A percentile compares a stretch with the other conserved stretches of the same genome.
Evolutionary conservation across 306 rosid genomes (phyloP).

Genomic region (Medicago truncatula): DNA sequence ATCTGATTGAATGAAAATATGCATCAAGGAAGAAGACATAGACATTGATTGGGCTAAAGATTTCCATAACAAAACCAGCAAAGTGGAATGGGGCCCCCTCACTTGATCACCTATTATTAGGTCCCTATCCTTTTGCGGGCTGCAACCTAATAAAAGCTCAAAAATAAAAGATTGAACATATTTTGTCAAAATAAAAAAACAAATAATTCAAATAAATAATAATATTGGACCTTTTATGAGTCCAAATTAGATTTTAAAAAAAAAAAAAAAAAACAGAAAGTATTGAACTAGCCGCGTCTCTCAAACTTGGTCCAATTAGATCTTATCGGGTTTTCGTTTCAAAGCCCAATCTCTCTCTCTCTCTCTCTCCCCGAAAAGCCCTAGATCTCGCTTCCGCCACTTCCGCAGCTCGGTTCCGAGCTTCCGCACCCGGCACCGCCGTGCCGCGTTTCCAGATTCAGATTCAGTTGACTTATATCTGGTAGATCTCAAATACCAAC

Average conservation of each 20-base stretch:
- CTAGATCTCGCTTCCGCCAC: conserved; percentile 63
- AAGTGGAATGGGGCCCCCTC: too few species aligned
- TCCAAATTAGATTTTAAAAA: conserved; percentile 43
- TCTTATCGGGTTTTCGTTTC: conserved; percentile 58
- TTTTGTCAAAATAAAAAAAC: too few species aligned
- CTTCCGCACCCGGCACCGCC: conserved; percentile 2
- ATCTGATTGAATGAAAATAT: too few species aligned
- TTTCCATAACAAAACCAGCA: too few species aligned
- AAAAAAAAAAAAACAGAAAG: too few species aligned
- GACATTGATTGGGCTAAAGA: too few species aligned
- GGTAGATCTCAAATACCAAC: conserved; percentile 49
- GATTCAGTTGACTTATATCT: neutral
- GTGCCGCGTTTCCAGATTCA: conserved; percentile 22
- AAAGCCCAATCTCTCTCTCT: conserved; percentile 77
- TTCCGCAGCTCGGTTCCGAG: conserved; percentile 47
- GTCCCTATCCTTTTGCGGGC: too few species aligned
- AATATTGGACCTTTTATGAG: conserved; percentile 57
- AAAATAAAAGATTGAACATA: neutral
- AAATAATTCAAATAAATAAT: conserved; percentile 1
- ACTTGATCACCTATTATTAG: too few species aligned
- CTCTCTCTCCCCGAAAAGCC: conserved; percentile 53
- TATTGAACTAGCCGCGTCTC: too few species aligned
- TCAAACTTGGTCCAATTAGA: conserved; percentile 68
- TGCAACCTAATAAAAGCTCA: too few species aligned
- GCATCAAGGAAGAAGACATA: too few species aligned